Percentiles rank a stretch among this genome's conserved stretches.
These are phyloP conservation scores for Rhynchosporium agropyri DNA, from an alignment of 2,329 filamentous ascomycete genomes.

Conservation along the genomic window DNA sequence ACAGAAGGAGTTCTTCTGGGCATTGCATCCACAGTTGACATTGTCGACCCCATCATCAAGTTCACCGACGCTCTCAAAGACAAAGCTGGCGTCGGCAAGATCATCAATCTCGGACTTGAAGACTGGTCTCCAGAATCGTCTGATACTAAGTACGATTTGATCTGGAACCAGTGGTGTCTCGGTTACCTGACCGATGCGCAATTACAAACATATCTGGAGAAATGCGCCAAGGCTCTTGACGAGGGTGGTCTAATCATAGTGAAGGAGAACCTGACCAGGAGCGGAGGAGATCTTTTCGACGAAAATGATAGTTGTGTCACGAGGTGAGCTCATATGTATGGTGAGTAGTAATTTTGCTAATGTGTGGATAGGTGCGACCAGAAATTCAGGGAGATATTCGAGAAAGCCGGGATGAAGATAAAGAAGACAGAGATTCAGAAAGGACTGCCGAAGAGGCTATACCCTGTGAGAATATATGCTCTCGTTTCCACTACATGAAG, in stretches of 20 bases:
- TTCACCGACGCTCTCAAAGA: constrained; percentile 69
- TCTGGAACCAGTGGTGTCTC: constrained; percentile 92
- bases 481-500: constrained; percentile 45
- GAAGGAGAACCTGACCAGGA: constrained; percentile 76
- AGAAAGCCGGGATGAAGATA: constrained; percentile 68
- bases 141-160: constrained; percentile 67
- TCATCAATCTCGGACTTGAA: constrained; percentile 76
- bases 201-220: constrained; percentile 65
- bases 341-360: constrained; percentile 7
- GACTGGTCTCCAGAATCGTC: constrained; percentile 59
- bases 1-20: constrained; percentile 75
- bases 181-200: constrained; percentile 79
- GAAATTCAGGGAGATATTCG: constrained; percentile 72
- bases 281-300: constrained; percentile 70
- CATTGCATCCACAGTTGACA: constrained; percentile 72
- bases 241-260: constrained; percentile 64
- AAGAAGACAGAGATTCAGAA: constrained; percentile 71
- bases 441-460: constrained; percentile 64
- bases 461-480: constrained; percentile 79
- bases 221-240: constrained; percentile 59
- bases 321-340: constrained; percentile 44
- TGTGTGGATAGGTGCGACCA: constrained; percentile 60
- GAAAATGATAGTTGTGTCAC: constrained; percentile 77
- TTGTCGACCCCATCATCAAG: constrained; percentile 82
- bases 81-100: constrained; percentile 59